Conservation (phyloP, 2,329 filamentous ascomycete species). For the Xylariaceae sp. region DNA sequence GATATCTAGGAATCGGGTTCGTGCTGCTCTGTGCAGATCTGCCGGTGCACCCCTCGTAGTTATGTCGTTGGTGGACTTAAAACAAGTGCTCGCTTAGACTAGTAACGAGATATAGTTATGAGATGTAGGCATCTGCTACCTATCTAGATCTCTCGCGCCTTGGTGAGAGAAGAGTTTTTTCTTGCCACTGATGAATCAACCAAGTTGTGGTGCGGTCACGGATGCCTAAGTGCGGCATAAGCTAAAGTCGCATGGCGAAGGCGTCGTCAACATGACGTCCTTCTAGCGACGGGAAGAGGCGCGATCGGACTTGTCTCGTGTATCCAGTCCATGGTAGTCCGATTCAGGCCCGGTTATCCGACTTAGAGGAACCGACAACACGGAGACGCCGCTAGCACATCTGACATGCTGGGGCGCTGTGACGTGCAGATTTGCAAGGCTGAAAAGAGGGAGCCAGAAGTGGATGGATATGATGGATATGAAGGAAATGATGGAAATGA, state of each 20-base stretch:
- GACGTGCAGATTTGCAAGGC: conserved; percentile 33
- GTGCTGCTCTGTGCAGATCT: conserved; percentile 11
- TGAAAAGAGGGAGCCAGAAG: conserved; percentile 28
- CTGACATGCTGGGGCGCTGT: conserved; percentile 19
- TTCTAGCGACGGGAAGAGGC: not conserved
- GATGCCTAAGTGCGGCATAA: not conserved
- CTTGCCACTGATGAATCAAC: not conserved
- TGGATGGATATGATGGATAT: conserved; percentile 24
- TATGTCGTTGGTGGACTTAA: not conserved
- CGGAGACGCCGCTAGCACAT: conserved; percentile 20
- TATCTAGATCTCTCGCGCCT: not conserved
- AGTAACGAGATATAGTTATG: not conserved
- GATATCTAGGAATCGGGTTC: conserved; percentile 6
- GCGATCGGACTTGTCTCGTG: not conserved
- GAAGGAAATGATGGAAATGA: conserved; percentile 25
- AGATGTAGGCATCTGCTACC: not conserved
- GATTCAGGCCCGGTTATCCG: not conserved
- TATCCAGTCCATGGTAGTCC: not conserved
- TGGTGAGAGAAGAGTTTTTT: not conserved
- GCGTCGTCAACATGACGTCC: too few relatives aligned
- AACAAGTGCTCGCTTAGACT: not conserved
- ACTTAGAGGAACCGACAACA: conserved; percentile 21
- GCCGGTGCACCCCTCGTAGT: conserved; percentile 2
- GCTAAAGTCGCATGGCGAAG: too few relatives aligned
- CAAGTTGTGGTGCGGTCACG: not conserved